phyloP scores from a whole-genome alignment of 1,284 basidiomycete species.

The Cryptococcus sp. region DNA sequence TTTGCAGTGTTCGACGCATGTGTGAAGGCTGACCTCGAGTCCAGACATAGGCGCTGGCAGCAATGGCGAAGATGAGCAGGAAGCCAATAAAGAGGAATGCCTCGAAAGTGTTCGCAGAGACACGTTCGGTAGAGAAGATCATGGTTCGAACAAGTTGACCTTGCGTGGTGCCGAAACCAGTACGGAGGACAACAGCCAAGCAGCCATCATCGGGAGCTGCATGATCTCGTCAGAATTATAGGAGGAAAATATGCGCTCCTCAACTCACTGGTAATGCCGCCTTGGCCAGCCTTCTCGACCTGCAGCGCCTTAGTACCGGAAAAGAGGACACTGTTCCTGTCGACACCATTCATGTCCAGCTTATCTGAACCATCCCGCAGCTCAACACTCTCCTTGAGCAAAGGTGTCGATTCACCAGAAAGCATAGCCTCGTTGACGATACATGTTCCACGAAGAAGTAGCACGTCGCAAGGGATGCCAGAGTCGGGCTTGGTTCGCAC shows the following conservation, averaged over 20 bases:
- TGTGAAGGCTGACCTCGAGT: conserved; percentile 66
- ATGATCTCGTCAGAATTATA: neutral
- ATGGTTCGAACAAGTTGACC: conserved; percentile 94
- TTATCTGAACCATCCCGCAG: conserved; percentile 72
- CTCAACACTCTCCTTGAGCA: conserved; percentile 89
- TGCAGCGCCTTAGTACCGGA: conserved; percentile 94
- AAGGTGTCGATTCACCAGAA: conserved; percentile 91
- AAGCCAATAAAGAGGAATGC: conserved; percentile 95
- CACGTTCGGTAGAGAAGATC: conserved; percentile 94
- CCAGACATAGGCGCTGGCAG: conserved; percentile 96
- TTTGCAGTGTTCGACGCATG: neutral
- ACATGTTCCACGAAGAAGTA: conserved; percentile 81
- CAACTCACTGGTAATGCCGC: conserved; percentile 44
- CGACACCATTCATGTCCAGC: conserved; percentile 78
- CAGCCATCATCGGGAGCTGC: conserved; percentile 82
- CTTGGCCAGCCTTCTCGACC: conserved; percentile 56
- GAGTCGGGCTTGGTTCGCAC: conserved; percentile 79
- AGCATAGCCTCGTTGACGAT: conserved; percentile 98
- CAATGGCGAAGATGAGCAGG: conserved; percentile 91
- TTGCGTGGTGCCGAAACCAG: conserved; percentile 95
- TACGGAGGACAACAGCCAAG: conserved; percentile 84
- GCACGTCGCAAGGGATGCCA: conserved; percentile 83
- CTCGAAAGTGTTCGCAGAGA: conserved; percentile 91
- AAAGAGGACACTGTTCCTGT: conserved; percentile 87
- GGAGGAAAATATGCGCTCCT: neutral